Conservation (phyloP, 805 yeast genomes). For the Teunomyces aglyptinius region DNA sequence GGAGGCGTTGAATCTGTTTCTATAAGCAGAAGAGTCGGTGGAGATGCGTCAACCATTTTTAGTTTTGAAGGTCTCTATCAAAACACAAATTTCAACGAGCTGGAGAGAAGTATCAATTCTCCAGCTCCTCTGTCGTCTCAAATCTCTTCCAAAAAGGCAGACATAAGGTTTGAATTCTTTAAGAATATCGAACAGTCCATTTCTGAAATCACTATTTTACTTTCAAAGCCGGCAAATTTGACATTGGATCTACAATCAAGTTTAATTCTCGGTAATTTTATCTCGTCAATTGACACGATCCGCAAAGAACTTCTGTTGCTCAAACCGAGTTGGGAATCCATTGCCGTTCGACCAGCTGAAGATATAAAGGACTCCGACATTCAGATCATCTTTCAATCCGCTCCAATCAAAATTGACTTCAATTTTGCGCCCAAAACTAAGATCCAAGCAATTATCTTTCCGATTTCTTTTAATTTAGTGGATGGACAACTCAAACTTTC, state of each 20-base stretch:
- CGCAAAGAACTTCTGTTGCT: slow-evolving; percentile 16
- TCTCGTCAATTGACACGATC: slow-evolving; percentile 22
- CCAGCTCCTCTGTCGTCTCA: background rate
- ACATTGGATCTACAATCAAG: slow-evolving; percentile 20
- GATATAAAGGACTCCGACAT: background rate
- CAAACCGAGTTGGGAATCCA: slow-evolving; percentile 3
- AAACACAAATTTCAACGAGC: background rate
- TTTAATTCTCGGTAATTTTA: slow-evolving; percentile 26
- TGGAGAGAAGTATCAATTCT: background rate
- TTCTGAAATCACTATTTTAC: slow-evolving; percentile 37
- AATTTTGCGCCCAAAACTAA: slow-evolving; percentile 14
- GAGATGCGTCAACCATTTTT: slow-evolving; percentile 1
- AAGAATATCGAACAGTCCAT: slow-evolving; percentile 12
- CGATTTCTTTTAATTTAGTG: slow-evolving; percentile 42
- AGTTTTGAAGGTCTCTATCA: slow-evolving; percentile 4
- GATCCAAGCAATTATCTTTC: slow-evolving; percentile 34
- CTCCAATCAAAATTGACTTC: slow-evolving; percentile 30
- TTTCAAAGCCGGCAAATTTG: slow-evolving; percentile 41
- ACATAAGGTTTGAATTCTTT: slow-evolving; percentile 52
- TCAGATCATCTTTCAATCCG: slow-evolving; percentile 40
- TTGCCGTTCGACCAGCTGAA: background rate
- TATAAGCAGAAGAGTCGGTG: slow-evolving; percentile 15
- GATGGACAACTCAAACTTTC: slow-evolving; percentile 32
- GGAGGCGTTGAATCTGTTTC: slow-evolving; percentile 48
- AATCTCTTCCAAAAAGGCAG: slow-evolving; percentile 34